Conservation (phyloP, 2,329 filamentous ascomycete species). For the Fusarium luffae region DNA sequence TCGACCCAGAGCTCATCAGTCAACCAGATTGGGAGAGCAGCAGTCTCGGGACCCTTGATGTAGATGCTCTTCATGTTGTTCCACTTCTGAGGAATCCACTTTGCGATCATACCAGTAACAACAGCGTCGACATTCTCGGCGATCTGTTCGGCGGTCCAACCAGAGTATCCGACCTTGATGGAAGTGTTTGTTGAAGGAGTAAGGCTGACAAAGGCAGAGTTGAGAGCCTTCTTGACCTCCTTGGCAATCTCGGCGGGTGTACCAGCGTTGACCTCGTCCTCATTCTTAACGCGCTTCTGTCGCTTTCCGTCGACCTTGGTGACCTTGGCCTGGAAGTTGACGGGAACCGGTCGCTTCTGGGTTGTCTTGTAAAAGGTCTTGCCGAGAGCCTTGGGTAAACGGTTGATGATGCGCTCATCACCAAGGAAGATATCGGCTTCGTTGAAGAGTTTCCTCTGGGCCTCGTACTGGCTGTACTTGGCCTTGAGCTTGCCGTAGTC, state of each 20-base stretch:
- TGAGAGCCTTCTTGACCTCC: conserved; percentile 83
- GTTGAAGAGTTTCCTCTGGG: conserved; percentile 80
- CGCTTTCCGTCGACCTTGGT: conserved; percentile 70
- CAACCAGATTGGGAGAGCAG: conserved; percentile 92
- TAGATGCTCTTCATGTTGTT: conserved; percentile 85
- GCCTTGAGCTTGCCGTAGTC: conserved; percentile 81
- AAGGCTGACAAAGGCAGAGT: conserved; percentile 82
- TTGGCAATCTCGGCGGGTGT: conserved; percentile 75
- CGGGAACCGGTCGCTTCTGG: conserved; percentile 86
- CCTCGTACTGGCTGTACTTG: conserved; percentile 91
- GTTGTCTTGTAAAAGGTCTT: conserved; percentile 92
- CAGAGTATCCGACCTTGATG: conserved; percentile 80
- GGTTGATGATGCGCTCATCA: conserved; percentile 84
- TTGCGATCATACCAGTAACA: conserved; percentile 75
- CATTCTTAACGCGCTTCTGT: conserved; percentile 63
- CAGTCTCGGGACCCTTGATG: conserved; percentile 90
- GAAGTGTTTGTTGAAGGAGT: conserved; percentile 82
- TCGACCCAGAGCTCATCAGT: conserved; percentile 92
- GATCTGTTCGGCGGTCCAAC: conserved; percentile 79
- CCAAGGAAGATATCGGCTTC: conserved; percentile 96
- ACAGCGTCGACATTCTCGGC: conserved; percentile 84
- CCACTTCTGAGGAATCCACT: conserved; percentile 88
- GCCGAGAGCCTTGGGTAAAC: conserved; percentile 81
- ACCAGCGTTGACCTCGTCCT: conserved; percentile 58
- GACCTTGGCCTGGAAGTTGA: conserved; percentile 73